phyloP scores from a whole-genome alignment of 2,329 filamentous ascomycete species.

The Samsoniella hepiali region DNA sequence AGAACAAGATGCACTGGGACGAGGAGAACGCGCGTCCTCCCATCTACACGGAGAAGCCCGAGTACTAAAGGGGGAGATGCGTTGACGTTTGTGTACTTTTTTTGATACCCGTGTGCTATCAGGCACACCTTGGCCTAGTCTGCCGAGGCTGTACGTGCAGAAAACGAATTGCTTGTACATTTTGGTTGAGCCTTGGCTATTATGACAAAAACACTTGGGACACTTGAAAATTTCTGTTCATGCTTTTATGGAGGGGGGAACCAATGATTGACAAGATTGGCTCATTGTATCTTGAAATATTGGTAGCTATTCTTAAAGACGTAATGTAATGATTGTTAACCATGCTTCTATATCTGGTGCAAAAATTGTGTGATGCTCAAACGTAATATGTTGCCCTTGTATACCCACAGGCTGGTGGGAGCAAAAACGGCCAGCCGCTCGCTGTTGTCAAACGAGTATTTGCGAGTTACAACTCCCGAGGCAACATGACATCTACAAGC shows the following conservation, averaged over 20 bases:
- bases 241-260: background rate
- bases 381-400: too few species aligned
- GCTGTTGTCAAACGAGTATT: too few species aligned
- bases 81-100: conserved; percentile 1
- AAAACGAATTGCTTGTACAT: conserved; percentile 1
- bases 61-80: conserved; percentile 34
- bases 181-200: background rate
- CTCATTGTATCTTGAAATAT: background rate
- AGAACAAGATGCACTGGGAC: conserved; percentile 47
- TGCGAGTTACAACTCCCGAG: background rate
- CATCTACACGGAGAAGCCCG: conserved; percentile 44
- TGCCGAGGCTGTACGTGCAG: conserved; percentile 2
- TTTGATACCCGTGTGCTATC: conserved; percentile 17
- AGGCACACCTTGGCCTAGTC: conserved; percentile 7
- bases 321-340: conserved; percentile 5
- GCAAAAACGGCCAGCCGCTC: too few species aligned
- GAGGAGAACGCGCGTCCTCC: conserved; percentile 40
- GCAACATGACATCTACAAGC: conserved; percentile 6
- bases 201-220: background rate
- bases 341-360: background rate
- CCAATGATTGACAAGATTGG: background rate
- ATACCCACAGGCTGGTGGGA: too few species aligned
- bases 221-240: background rate
- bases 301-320: conserved; percentile 3
- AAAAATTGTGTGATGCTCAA: too few species aligned